Evolutionary conservation across 192 early-diverging fungal genomes (phyloP).

Genomic region (Coemansia aciculifera): DNA sequence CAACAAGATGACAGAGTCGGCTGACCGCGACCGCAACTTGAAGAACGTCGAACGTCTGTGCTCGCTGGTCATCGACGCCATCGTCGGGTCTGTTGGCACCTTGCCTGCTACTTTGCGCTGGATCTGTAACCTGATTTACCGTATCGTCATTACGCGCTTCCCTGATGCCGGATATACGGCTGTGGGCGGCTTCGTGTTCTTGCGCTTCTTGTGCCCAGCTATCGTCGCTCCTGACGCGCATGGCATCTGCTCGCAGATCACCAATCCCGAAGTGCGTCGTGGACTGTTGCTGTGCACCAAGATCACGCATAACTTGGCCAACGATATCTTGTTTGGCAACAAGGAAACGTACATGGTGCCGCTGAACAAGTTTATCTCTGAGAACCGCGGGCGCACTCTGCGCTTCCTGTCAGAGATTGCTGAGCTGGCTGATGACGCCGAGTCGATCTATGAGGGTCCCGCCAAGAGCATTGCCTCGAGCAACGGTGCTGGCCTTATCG

Average conservation of each 20-base stretch:
- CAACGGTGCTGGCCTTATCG: slow-evolving; percentile 14
- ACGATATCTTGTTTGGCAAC: slow-evolving; percentile 90
- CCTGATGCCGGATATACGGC: slow-evolving; percentile 82
- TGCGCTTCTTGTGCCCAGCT: slow-evolving; percentile 93
- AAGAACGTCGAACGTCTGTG: slow-evolving; percentile 77
- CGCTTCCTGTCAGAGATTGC: slow-evolving; percentile 81
- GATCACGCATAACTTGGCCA: slow-evolving; percentile 95
- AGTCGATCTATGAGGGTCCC: slow-evolving; percentile 43
- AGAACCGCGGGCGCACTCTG: slow-evolving; percentile 80
- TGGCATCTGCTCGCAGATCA: slow-evolving; percentile 67
- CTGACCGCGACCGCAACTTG: slow-evolving; percentile 71
- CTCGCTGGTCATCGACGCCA: slow-evolving; percentile 78
- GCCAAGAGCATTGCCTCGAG: slow-evolving; percentile 49
- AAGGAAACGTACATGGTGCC: slow-evolving; percentile 95
- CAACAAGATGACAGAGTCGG: slow-evolving; percentile 65
- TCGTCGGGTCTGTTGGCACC: slow-evolving; percentile 68
- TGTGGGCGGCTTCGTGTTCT: slow-evolving; percentile 93
- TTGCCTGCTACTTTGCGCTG: slow-evolving; percentile 75
- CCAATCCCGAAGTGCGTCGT: slow-evolving; percentile 73
- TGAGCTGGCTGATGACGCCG: slow-evolving; percentile 47
- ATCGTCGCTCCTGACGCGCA: slow-evolving; percentile 90
- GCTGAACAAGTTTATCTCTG: slow-evolving; percentile 84
- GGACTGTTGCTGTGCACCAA: slow-evolving; percentile 90
- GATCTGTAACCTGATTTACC: slow-evolving; percentile 79
- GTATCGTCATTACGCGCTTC: slow-evolving; percentile 76